These are phyloP conservation scores for Pharus latifolius DNA, from an alignment of 176 grass and related monocot species.

Conservation along the genomic window DNA sequence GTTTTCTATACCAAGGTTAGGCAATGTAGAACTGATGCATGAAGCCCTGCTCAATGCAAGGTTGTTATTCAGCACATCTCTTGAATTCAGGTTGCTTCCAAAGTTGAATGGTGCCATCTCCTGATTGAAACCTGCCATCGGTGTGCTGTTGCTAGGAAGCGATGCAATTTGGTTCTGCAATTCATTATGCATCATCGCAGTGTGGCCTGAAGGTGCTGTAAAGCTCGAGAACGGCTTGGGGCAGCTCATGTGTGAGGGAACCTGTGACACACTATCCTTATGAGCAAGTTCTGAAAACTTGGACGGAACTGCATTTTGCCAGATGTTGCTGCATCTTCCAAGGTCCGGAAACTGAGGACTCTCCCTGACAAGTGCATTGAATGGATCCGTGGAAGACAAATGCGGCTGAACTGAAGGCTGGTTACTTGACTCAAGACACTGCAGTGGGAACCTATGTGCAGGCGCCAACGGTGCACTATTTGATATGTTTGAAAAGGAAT, in stretches of 20 bases:
- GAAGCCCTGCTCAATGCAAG: background rate
- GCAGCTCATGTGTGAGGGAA: background rate
- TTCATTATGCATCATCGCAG: background rate
- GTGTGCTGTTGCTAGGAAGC: background rate
- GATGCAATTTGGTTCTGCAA: background rate
- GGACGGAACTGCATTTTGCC: background rate
- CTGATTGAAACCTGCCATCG: background rate
- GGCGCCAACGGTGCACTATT: background rate
- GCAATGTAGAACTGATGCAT: background rate
- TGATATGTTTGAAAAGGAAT: background rate
- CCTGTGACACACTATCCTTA: background rate
- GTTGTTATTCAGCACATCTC: background rate
- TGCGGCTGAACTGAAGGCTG: background rate
- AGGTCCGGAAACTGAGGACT: background rate
- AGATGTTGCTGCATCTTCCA: background rate
- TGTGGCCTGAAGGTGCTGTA: background rate
- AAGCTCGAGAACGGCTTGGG: background rate
- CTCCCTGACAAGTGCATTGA: background rate
- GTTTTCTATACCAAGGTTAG: background rate
- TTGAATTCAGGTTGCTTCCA: background rate
- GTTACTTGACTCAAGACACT: background rate
- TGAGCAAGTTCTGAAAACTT: background rate
- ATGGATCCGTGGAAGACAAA: background rate
- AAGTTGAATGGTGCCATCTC: constrained; percentile 6
- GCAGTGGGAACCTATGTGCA: background rate